These are phyloP conservation scores for Fraxinus albicans DNA, from an alignment of 305 asterid genomes.

Conservation along the genomic window DNA sequence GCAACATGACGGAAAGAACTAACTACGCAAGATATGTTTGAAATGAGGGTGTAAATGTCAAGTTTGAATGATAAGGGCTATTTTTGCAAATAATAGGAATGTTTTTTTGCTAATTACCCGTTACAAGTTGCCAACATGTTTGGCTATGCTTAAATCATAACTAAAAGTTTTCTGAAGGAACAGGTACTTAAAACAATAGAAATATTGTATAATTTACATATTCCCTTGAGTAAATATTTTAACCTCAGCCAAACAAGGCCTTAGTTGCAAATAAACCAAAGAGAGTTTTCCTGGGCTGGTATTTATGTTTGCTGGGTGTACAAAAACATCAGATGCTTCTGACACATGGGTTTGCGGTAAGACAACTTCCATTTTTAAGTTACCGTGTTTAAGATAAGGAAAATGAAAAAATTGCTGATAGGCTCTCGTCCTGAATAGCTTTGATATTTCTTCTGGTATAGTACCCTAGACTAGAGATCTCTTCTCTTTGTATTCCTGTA, in stretches of 20 bases:
- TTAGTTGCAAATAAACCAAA: not conserved
- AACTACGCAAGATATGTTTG: no score
- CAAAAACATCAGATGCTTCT: not conserved
- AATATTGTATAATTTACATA: no score
- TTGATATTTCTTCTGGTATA: not conserved
- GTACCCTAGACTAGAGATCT: not conserved
- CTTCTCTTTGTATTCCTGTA: not conserved
- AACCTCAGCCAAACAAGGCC: not conserved
- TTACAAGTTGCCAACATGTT: not conserved
- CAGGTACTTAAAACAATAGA: not conserved
- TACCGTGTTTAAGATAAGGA: no score
- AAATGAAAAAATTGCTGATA: conserved; percentile 1
- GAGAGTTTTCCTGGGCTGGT: not conserved
- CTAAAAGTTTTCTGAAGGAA: not conserved
- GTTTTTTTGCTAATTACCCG: not conserved
- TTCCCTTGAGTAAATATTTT: no score
- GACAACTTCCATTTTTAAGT: not conserved
- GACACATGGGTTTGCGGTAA: not conserved
- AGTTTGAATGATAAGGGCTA: no score
- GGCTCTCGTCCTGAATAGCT: conserved; percentile 7
- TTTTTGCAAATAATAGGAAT: no score
- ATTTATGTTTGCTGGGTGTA: not conserved
- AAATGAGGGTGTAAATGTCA: no score
- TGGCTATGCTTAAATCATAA: not conserved
- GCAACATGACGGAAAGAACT: no score